Conservation (phyloP, 345 rosid genomes). For the Orychophragmus violaceus region DNA sequence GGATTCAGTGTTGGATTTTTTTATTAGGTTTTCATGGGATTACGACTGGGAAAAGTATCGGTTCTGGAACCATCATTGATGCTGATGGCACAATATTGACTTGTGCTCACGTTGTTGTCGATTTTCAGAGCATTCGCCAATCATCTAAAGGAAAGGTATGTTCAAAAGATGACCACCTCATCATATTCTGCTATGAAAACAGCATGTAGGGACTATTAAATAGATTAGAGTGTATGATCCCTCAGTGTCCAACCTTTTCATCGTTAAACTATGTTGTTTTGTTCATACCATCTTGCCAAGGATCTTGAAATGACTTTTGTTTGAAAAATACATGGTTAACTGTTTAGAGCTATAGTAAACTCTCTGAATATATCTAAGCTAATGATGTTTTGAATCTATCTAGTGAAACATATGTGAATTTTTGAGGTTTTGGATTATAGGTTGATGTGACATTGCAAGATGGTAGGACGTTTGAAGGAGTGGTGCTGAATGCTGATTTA, state of each 20-base stretch:
- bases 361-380: not conserved
- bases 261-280: not conserved
- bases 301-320: not conserved
- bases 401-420: not conserved
- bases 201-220: not conserved
- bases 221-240: not conserved
- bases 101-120: slow-evolving; percentile 83
- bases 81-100: slow-evolving; percentile 80
- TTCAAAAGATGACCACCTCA: not conserved
- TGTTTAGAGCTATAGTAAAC: not conserved
- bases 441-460: slow-evolving; percentile 93
- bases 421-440: slow-evolving; percentile 34
- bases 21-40: slow-evolving; percentile 48
- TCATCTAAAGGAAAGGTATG: slow-evolving; percentile 64
- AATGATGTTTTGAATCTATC: not conserved
- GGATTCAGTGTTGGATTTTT: not conserved
- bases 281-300: not conserved
- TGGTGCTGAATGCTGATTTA: slow-evolving; percentile 68
- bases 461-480: slow-evolving; percentile 82
- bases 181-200: not conserved
- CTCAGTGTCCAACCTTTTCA: not conserved
- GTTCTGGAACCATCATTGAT: slow-evolving; percentile 87
- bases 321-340: not conserved
- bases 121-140: slow-evolving; percentile 44
- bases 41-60: slow-evolving; percentile 45